A percentile compares a stretch with the other conserved stretches of the same genome.
Conservation (phyloP, 1,284 basidiomycete genomes). For the Tilletia indica region DNA sequence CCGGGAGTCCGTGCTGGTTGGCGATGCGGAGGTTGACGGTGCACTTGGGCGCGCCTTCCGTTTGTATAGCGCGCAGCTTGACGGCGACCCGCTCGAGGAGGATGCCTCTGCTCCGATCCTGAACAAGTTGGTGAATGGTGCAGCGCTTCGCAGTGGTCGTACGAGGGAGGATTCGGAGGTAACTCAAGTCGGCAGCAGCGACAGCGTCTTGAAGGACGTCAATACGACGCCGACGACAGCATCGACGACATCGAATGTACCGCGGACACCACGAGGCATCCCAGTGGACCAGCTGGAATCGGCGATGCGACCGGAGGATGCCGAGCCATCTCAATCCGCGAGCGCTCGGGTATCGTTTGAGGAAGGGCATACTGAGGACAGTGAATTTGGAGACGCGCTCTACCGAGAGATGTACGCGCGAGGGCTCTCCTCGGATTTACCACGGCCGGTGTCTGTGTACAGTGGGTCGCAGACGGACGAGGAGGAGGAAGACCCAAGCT, state of each 20-base stretch:
- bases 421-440: not conserved
- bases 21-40: not conserved
- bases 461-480: not conserved
- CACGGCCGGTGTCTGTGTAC: slow-evolving; percentile 9
- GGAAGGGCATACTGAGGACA: not conserved
- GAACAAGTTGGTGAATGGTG: no score
- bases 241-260: no score
- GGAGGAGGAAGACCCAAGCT: not conserved
- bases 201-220: not conserved
- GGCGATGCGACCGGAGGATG: no score
- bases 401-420: slow-evolving; percentile 10
- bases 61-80: not conserved
- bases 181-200: not conserved
- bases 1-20: not conserved
- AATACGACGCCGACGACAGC: no score
- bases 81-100: not conserved
- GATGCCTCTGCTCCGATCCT: no score
- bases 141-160: no score
- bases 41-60: slow-evolving; percentile 4
- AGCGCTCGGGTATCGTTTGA: no score
- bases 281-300: no score
- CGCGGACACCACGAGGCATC: no score
- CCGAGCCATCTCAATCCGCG: no score
- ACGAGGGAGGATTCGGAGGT: no score
- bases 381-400: not conserved